Evolutionary conservation across 1,284 basidiomycete species (phyloP), one percentile per base, ranked within the genome.

Genomic region (Tausonia pullulans): DNA sequence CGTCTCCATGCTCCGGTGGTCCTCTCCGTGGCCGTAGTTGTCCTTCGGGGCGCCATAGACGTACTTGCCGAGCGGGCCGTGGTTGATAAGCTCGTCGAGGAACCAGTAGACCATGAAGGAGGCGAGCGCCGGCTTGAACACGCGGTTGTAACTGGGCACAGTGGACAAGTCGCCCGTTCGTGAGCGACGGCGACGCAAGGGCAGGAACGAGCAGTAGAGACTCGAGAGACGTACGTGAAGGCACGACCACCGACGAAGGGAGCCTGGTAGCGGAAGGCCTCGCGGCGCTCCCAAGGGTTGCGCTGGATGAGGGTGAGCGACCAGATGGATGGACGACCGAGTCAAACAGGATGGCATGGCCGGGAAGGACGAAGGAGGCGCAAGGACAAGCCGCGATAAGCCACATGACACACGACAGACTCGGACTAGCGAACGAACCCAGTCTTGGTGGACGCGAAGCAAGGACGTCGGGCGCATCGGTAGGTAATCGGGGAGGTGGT

Each of bases 201-300:
- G 4, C 5, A n/a, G 4, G 27, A 14, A 50, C 13, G 16, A 60
- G 50, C 8, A 40, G 40, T 43, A 44, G 51, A 52, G 40, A 53
- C 16, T 11, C 5, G 41, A 13, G 5, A 40, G 16, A 57, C 61
- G 3, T 6, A 63, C 62, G 55, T 50, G 40, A 51, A 9, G 27
- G 40, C 40, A 10, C 54, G n/a, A 8, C 40, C 48, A 4, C 5
- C 40, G 11, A 51, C 58, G 56, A 44, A 63, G 13, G 62, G 62
- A 52, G 39, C 46, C 16, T 63, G 62, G 27, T 57, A 63, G 13
- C 62, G 39, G 55, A 54, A 63, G 10, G 62, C 55, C 7, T 63
- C 46, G 14, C 62, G 39, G 7, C 62, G 27, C 62, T 63, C 62
- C 62, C 62, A 63, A 13, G 62, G 62, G 6, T 49, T 52, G 8